Evolutionary conservation across 306 rosid genomes (phyloP).

Genomic region (Dalbergia cochinchinensis): DNA sequence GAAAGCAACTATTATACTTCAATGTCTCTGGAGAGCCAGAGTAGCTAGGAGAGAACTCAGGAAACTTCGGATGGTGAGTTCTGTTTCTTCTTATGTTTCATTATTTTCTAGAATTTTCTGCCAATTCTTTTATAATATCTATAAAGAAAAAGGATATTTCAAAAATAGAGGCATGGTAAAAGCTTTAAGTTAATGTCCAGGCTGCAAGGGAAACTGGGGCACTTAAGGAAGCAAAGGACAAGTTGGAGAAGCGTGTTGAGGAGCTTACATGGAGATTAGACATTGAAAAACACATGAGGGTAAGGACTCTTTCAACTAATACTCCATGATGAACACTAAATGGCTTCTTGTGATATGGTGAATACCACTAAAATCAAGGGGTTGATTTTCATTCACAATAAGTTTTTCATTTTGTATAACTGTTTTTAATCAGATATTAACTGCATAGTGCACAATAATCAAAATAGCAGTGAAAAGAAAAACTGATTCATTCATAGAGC

Average conservation of each 20-base stretch:
- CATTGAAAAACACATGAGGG: constrained; percentile 85
- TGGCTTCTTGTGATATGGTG: constrained; percentile 8
- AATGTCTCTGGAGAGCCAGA: constrained; percentile 86
- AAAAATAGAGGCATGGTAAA: constrained; percentile 44
- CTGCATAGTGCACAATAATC: neutral
- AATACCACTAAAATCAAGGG: constrained; percentile 21
- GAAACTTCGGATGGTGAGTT: constrained; percentile 72
- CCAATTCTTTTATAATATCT: constrained; percentile 3
- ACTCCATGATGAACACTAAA: constrained; percentile 20
- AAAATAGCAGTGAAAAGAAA: constrained; percentile 24
- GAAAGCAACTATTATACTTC: constrained; percentile 70
- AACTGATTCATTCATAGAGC: constrained; percentile 15
- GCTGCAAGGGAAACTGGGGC: constrained; percentile 95
- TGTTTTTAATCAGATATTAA: neutral
- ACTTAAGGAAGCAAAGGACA: constrained; percentile 95
- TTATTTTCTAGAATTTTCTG: neutral
- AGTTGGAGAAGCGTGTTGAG: constrained; percentile 93
- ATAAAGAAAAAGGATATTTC: constrained; percentile 2
- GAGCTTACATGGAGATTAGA: constrained; percentile 91
- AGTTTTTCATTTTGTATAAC: neutral
- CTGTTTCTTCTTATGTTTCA: constrained; percentile 1
- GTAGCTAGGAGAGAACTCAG: constrained; percentile 86
- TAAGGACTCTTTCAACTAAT: constrained; percentile 45
- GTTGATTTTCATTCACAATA: constrained; percentile 22
- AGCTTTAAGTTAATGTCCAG: constrained; percentile 49